phyloP scores from a whole-genome alignment of 148 eudicot genomes.

The Cornus kousa region DNA sequence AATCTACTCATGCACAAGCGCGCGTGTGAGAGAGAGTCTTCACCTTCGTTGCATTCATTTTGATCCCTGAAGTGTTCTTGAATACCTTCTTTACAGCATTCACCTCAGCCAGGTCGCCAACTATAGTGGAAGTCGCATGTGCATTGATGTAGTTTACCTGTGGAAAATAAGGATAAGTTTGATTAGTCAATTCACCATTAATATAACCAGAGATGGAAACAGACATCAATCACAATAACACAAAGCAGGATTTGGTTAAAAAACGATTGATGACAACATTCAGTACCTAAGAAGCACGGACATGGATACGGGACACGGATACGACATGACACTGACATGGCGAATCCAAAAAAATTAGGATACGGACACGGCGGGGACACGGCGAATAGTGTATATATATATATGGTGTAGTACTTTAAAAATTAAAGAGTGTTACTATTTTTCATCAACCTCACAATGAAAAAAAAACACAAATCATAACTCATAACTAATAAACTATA shows the following conservation, averaged over 20 bases:
- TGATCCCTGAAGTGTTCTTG: constrained; percentile 81
- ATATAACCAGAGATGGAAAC: not conserved
- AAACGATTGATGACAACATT: not conserved
- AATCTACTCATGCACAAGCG: not conserved
- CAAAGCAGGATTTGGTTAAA: not conserved
- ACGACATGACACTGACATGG: no score
- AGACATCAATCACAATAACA: not conserved
- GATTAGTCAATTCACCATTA: not conserved
- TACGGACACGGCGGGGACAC: no score
- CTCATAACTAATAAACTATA: no score
- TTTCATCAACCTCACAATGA: no score
- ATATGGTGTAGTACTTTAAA: no score
- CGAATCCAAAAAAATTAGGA: no score
- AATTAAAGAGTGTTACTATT: no score
- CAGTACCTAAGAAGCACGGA: no score
- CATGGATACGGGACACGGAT: no score
- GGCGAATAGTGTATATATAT: no score
- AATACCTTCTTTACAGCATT: constrained; percentile 94
- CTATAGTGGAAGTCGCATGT: constrained; percentile 94
- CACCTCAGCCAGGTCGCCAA: constrained; percentile 94
- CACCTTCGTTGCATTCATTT: constrained; percentile 90
- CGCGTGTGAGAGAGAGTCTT: constrained; percentile 7
- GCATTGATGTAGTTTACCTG: constrained; percentile 98
- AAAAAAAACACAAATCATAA: no score
- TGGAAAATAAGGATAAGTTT: constrained; percentile 19